Base-by-base conservation (phyloP, 2,329 filamentous ascomycete genomes). In the Cladophialophora yegresii region DNA sequence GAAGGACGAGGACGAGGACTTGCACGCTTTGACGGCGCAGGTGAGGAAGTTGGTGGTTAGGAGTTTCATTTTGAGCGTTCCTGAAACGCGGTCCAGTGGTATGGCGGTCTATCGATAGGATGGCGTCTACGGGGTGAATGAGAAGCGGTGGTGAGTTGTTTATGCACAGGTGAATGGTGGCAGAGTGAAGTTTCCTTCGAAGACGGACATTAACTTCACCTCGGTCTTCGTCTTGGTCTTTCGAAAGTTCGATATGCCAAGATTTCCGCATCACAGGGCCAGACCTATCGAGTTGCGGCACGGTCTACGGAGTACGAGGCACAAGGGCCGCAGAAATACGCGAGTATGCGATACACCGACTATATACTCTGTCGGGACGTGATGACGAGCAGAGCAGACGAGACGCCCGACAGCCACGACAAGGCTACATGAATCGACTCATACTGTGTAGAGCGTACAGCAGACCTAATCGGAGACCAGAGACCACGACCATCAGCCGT, bases 11-110 rank as follows among this genome's bases (percentile, higher is more conserved):
- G 89, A 82, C 33, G 89, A 88, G 63, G 87, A 85, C 80, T 96
- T 96, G 89, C 95, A 99, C 62, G 90, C 84, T 83, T 97, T 98
- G 75, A 96, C 90, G 67, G 95, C 93, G 83, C 95, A 99, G 73
- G 92, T 95, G 70, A 98, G 83, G 79, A 99, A 99, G 80, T 98
- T 98, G 73, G 96, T 88, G 66, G 92, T 97, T 58, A 98, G 86
- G 68, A 98, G 83, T 79, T 98, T 98, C 95, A 99, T 99, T 66
- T 71, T 77, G 32, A 40, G 23, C n/a, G n/a, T 13, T 13, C n/a
- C 43, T n/a, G 20, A 6, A 36, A 26, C 7, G 5, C 16, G 36
- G 16, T 16, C n/a, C 22, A 12, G 40, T 40, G 43, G 16, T 32
- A 32, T 13, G 51, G 30, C 28, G n/a, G 30, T 12, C 12, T 12